Conservation (phyloP, 331 rosid species). For the Pyrus hybrid region DNA sequence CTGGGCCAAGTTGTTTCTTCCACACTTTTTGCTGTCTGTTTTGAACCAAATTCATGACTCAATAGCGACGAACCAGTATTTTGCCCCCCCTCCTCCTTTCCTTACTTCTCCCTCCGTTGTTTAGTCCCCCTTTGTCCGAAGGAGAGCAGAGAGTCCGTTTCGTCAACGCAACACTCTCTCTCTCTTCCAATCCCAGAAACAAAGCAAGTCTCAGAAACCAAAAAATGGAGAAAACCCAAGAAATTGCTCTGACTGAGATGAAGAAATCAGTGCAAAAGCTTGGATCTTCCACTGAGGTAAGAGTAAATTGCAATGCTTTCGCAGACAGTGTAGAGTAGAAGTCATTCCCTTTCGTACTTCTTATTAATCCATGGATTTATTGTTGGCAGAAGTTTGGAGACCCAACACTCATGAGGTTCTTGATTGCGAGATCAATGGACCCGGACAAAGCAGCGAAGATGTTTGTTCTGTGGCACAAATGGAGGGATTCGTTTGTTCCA, state of each 20-base stretch:
- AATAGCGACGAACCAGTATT: background rate
- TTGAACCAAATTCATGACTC: no score
- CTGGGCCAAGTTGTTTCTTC: no score
- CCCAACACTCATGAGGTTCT: slow-evolving; percentile 65
- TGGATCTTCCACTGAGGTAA: slow-evolving; percentile 62
- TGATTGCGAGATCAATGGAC: slow-evolving; percentile 87
- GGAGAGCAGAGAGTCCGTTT: background rate
- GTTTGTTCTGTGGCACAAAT: slow-evolving; percentile 81
- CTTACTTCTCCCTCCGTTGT: background rate
- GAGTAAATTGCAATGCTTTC: background rate
- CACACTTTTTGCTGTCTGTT: no score
- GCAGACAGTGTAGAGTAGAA: background rate
- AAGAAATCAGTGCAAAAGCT: slow-evolving; percentile 57
- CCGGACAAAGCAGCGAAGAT: slow-evolving; percentile 71
- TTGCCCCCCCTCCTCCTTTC: background rate
- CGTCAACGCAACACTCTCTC: background rate
- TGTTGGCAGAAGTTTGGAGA: slow-evolving; percentile 50
- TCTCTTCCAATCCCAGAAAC: background rate
- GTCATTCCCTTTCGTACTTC: background rate
- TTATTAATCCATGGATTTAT: background rate
- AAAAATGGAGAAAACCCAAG: slow-evolving; percentile 30
- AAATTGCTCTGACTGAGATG: slow-evolving; percentile 39
- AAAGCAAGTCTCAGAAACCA: background rate
- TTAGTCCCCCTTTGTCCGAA: background rate
- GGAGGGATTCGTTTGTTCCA: slow-evolving; percentile 66